A percentile compares a stretch with the other conserved stretches of the same genome.
Conservation (phyloP, 495 filamentous ascomycete genomes). For the Penicillium turbatum region DNA sequence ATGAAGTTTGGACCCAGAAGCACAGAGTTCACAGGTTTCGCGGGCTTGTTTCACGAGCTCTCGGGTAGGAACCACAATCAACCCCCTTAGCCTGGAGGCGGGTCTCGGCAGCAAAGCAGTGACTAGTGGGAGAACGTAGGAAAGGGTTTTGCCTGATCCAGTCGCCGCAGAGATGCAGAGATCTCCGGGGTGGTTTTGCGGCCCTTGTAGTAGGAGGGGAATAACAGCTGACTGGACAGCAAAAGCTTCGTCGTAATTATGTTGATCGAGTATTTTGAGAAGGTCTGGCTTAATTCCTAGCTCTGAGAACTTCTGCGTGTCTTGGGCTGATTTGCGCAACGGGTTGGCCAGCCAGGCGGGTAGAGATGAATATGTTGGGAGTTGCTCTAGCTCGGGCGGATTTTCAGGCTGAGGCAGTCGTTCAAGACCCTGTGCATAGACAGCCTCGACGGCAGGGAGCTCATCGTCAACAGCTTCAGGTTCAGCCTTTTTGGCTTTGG, state of each 20-base stretch:
- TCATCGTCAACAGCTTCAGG: slow-evolving; percentile 24
- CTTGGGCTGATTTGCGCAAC: slow-evolving; percentile 54
- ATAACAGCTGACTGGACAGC: slow-evolving; percentile 80
- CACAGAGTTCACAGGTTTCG: slow-evolving; percentile 64
- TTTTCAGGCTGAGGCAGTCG: slow-evolving; percentile 74
- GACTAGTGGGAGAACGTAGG: slow-evolving; percentile 83
- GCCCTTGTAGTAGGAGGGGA: slow-evolving; percentile 65
- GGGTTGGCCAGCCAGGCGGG: slow-evolving; percentile 72
- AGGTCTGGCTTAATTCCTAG: slow-evolving; percentile 55
- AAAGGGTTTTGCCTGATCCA: slow-evolving; percentile 89
- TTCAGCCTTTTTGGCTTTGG: slow-evolving; percentile 22
- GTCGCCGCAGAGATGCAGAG: slow-evolving; percentile 85
- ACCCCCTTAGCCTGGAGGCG: slow-evolving; percentile 60
- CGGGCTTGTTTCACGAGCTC: slow-evolving; percentile 83
- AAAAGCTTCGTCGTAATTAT: slow-evolving; percentile 71
- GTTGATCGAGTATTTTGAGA: slow-evolving; percentile 56
- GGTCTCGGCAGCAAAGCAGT: slow-evolving; percentile 59
- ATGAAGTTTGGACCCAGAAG: slow-evolving; percentile 59
- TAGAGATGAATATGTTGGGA: slow-evolving; percentile 45
- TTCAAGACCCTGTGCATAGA: slow-evolving; percentile 62
- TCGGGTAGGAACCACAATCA: slow-evolving; percentile 85
- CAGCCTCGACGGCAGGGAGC: slow-evolving; percentile 26
- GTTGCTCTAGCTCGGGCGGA: slow-evolving; percentile 47
- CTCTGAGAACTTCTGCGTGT: slow-evolving; percentile 55
- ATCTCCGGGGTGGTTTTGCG: slow-evolving; percentile 59